Evolutionary conservation across 2,329 filamentous ascomycete genomes (phyloP), one percentile per base, ranked within the genome.

Genomic region (Pseudocercospora macadamiae): DNA sequence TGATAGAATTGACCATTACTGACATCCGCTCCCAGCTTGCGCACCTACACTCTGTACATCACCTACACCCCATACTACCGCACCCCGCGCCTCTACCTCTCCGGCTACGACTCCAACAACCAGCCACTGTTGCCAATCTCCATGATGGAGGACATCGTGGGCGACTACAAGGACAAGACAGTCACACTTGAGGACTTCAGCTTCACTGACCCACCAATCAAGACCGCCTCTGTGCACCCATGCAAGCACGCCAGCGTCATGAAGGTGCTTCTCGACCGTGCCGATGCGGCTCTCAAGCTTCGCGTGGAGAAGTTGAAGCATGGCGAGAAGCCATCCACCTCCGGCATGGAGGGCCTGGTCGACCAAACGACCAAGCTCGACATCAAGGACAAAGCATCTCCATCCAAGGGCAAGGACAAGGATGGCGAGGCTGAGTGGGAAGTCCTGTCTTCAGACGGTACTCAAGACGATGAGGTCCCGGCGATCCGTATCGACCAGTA

Each of bases 21-120:
- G 25, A 67, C 60, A 42, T n/a, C 39, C 14, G 4, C 19, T 14
- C 16, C 8, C 54, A 72, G 71, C 88, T 62, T 90, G 52, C 89
- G 95, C 67, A 96, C 91, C n/a, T 99, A 99, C 76, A 96, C 90
- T 44, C 88, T 99, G 66, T 99, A 99, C 82, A 97, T 99, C 71
- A 95, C 92, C 78, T 99, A 99, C 79, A 91, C 93, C 3, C 90
- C 93, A 34, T 97, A 96, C 81, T 99, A 97, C 79, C 90, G 91
- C 67, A 97, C 95, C 3, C 95, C 95, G 0, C 91, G 95, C 30
- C 86, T 97, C 70, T 99, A 97, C 76, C 86, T 99, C 48, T 96
- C 92, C 0, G 95, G 95, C 69, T 97, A 97, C 76, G 90, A 90
- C 18, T 65, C 66, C 7, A 66, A 64, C n/a, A 70, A 73, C 55